Evolutionary conservation across 2,329 filamentous ascomycete genomes (phyloP), one percentile per base, ranked within the genome.

Genomic region (Fusarium sp.): DNA sequence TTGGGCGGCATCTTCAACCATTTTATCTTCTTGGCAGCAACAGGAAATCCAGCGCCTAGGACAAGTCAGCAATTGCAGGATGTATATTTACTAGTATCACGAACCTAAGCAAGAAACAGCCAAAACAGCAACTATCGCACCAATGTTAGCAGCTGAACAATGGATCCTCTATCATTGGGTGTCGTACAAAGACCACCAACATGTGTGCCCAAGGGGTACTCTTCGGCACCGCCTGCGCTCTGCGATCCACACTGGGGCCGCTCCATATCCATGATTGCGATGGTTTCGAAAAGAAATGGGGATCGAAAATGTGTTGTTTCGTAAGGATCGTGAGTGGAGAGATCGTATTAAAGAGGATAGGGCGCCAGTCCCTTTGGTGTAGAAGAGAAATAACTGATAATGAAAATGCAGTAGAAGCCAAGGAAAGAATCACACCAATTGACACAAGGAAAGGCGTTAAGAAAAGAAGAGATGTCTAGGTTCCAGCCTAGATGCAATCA

Each of bases 1-100:
- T 81, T 83, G 2, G 83, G 79, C 0, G 86, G 85, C 10, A 88
- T 84, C 76, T 85, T 87, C 72, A 89, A 78, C 83, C 84, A 86
- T 55, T 78, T 83, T 69, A 89, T 78, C 75, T 87, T 88, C 77
- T 84, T 85, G 5, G 83, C 83, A 6, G 81, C 79, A 9, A 86
- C 83, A 6, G 84, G 84, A 58, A 86, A 86, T 4, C 83, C 84
- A 66, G 82, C 83, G 28, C 83, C 81, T 78, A 22, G 2, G 6
- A 28, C 8, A 3, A n/a, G 59, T 69, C 47, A 61, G 41, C 26
- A 6, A 6, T 46, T 17, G 26, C 9, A 7, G 9, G 7, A 5
- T 5, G 9, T 0, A 9, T 6, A 1, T 1, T 4, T 8, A 10
- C 8, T 10, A 3, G n/a, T 9, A 0, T 6, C 9, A 3, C 56